Base-by-base conservation (phyloP, 768 basidiomycete genomes). In the Filobasidium floriforme region DNA sequence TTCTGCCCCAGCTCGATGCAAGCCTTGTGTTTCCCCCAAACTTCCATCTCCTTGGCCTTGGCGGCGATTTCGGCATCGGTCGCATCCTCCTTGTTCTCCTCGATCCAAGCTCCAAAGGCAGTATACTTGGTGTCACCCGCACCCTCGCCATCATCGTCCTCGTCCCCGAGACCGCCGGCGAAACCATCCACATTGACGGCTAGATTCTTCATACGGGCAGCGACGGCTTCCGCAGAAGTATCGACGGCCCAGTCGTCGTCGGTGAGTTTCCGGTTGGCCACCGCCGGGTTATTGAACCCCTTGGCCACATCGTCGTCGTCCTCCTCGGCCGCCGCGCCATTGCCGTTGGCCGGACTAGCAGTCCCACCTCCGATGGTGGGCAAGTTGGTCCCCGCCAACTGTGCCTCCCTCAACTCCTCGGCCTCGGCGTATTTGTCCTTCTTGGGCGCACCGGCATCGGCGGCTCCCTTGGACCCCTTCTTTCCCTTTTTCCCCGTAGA, bases 11-110 rank as follows among this genome's bases (percentile, higher is more conserved):
- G 81, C 52, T 92, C 86, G 67, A 88, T 83, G 40, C 94, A 81
- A 0, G 88, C 84, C 83, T 88, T 93, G 83, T 97, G 90, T 80
- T 96, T 98, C 82, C 89, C 92, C 75, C 89, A 91, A 69, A 98
- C 88, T 51, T 89, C 90, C 26, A 92, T 76, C 60, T 94, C 92
- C 74, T 93, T 88, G 0, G 88, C 88, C 81, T 92, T 92, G 29
- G 86, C 81, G 59, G 83, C 82, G 44, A 78, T 68, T 5, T 73
- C 76, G 19, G 73, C 73, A 51, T 80, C 77, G 11, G 68, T 65
- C 4, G 83, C 82, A 4, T 81, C 80, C 22, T 81, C 81, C 44
- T 82, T 82, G 66, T 87, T 86, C 67, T 92, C 90, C 72, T 86
- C 84, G 65, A 90, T 82, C 94, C 93, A 97, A 51, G 81, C 83